phyloP scores from a whole-genome alignment of 208 protist genomes.

The Endotrypanum monterogeii region DNA sequence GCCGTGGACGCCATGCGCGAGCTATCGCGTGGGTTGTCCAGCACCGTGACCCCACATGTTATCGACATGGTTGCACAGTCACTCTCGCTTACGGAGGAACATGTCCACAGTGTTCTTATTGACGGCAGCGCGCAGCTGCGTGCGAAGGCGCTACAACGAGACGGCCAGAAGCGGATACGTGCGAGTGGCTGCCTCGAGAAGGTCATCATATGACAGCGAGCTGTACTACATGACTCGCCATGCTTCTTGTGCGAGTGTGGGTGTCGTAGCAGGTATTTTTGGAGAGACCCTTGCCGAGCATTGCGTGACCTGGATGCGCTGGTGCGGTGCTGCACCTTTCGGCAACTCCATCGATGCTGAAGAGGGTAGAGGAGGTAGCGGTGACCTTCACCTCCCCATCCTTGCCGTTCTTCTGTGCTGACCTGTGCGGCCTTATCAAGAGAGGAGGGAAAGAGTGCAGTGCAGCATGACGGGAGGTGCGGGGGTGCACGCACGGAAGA shows the following conservation, averaged over 20 bases:
- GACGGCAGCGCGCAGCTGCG: slow-evolving; percentile 54
- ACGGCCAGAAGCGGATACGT: neutral
- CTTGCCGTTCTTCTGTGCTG: too few relatives aligned
- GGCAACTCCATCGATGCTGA: too few relatives aligned
- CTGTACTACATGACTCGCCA: neutral
- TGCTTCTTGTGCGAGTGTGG: neutral
- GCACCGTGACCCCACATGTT: slow-evolving; percentile 27
- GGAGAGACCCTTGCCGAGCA: neutral
- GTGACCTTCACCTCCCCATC: too few relatives aligned
- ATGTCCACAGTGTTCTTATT: slow-evolving; percentile 54
- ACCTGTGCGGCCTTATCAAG: too few relatives aligned
- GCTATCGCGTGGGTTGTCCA: slow-evolving; percentile 39
- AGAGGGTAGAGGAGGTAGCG: too few relatives aligned
- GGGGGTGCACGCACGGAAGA: too few relatives aligned
- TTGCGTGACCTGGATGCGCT: neutral
- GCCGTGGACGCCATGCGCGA: slow-evolving; percentile 59
- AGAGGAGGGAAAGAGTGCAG: too few relatives aligned
- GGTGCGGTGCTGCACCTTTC: neutral
- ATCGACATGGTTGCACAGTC: slow-evolving; percentile 32
- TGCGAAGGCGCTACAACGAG: slow-evolving; percentile 30
- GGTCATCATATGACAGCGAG: slow-evolving; percentile 8
- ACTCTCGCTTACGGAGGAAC: slow-evolving; percentile 53
- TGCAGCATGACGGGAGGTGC: too few relatives aligned
- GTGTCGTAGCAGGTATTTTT: neutral
- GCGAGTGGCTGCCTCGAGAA: slow-evolving; percentile 5